These are phyloP conservation scores for Sporothrix protearum DNA, from an alignment of 2,329 filamentous ascomycete species.

Conservation along the genomic window DNA sequence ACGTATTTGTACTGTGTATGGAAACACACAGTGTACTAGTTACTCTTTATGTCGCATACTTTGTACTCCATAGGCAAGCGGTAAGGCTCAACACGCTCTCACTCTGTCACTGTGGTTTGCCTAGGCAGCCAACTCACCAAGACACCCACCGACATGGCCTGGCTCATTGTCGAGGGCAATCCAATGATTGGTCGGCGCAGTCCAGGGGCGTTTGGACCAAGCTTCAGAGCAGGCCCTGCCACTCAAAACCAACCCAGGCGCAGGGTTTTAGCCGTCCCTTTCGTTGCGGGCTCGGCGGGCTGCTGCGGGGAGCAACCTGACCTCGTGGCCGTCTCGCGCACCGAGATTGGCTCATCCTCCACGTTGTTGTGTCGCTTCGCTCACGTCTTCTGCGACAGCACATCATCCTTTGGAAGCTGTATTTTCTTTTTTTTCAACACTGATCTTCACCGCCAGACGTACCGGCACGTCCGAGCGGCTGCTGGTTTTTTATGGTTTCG, in stretches of 20 bases:
- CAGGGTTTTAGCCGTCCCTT: not conserved
- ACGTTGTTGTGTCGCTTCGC: not conserved
- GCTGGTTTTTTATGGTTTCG: no score
- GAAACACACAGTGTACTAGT: no score
- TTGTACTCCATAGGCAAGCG: no score
- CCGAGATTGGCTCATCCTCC: conserved; percentile 21
- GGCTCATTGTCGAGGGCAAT: not conserved
- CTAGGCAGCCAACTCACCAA: not conserved
- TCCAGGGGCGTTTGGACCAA: not conserved
- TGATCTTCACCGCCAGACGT: not conserved
- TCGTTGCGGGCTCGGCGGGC: not conserved
- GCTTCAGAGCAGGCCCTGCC: not conserved
- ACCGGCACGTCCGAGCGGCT: no score
- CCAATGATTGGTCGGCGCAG: conserved; percentile 3
- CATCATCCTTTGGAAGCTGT: not conserved
- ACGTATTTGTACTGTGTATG: no score
- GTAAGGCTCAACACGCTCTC: not conserved
- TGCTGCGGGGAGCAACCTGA: not conserved
- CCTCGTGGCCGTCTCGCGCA: conserved; percentile 20
- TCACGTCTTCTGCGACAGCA: not conserved
- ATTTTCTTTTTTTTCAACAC: not conserved
- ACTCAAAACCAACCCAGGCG: not conserved
- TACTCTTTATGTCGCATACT: not conserved
- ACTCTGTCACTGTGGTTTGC: not conserved
- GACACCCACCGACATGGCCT: not conserved